Evolutionary conservation across 1,284 basidiomycete genomes (phyloP), one percentile per base, ranked within the genome.

Genomic region (Moniliophthora roreri): DNA sequence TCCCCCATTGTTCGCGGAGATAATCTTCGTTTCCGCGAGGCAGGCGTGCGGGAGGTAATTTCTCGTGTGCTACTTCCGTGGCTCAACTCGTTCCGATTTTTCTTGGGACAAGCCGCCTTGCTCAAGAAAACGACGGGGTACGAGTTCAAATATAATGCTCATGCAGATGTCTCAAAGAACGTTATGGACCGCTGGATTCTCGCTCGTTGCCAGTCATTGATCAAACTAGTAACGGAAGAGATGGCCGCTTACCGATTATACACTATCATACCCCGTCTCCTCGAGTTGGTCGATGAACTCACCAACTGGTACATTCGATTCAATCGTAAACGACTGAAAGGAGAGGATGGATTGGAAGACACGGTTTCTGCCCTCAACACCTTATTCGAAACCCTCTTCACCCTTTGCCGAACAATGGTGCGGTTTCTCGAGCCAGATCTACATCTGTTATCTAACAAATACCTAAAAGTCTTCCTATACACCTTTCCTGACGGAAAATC

Each of bases 261-360:
- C 73, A 98, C 95, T 55, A 93, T 99, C 73, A 93, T 98, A 56
- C 94, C 95, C n/a, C 84, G 93, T 26, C 77, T 99, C 51, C 79
- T 98, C 53, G 91, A 93, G 59, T 85, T 99, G 57, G 84, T 99
- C 44, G 93, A 97, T 62, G 97, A 99, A 71, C 79, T 99, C 55
- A 99, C 97, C 45, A 99, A 99, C 71, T 98, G 96, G 95, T 99
- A 99, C 74, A 99, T 99, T 65, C 94, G 97, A 51, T 99, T 99
- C 80, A 99, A 99, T 74, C 87, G 97, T 53, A 88, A 89, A 60
- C 84, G 97, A 26, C 77, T 99, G 55, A 99, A 99, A 80, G 97
- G 97, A 45, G 93, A 97, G 70, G 91, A 93, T 64, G 93, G 96
- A 4, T 77, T 82, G 54, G 89, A 95, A 63, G 96, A 99, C 66